These are phyloP conservation scores for Clitopilus hobsonii DNA, from an alignment of 768 basidiomycete genomes.

Conservation along the genomic window DNA sequence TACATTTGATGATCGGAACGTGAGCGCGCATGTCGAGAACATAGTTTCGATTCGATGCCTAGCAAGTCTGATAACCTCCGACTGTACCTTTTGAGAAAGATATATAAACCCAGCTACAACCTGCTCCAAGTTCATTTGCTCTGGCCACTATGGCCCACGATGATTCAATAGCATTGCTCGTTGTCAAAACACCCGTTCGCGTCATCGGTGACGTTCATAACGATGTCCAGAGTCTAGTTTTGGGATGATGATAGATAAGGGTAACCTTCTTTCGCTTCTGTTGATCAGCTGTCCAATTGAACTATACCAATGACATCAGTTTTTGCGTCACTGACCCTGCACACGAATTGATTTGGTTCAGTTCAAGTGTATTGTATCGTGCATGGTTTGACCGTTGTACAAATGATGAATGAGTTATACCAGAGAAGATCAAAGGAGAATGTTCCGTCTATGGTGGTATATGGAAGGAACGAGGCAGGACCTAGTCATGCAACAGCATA, in stretches of 20 bases:
- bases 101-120: not conserved
- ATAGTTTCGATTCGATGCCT: not conserved
- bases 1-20: not conserved
- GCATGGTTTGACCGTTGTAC: not conserved
- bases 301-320: not conserved
- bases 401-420: not conserved
- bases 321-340: not conserved
- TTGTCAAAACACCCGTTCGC: not conserved
- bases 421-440: not conserved
- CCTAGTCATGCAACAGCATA: not conserved
- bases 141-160: not conserved
- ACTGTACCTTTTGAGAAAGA: not conserved
- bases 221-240: not conserved
- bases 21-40: not conserved
- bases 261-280: not conserved
- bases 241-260: not conserved
- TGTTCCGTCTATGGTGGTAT: not conserved
- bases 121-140: not conserved
- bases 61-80: not conserved
- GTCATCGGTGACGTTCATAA: not conserved
- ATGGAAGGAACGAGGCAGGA: not conserved
- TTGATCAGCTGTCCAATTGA: not conserved
- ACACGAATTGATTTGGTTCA: not conserved
- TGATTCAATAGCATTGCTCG: not conserved
- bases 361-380: slow-evolving; percentile 1